Percentiles rank a stretch among this genome's conserved stretches.
Evolutionary conservation across 768 basidiomycete genomes (phyloP).

Genomic region (Psilocybe cyanescens): DNA sequence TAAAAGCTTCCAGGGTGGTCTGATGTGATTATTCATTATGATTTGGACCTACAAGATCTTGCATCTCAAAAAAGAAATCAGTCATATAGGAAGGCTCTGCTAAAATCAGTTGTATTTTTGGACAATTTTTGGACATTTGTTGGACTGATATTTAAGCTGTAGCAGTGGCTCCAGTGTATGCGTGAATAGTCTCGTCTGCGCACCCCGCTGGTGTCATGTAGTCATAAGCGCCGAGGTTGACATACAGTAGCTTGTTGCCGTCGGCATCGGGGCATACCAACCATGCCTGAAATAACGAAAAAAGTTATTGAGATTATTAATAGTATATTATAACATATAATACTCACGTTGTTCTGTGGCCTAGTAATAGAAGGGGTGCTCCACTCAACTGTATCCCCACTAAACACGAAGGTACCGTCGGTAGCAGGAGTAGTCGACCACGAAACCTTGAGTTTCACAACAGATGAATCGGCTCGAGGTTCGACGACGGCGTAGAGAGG

Average conservation of each 20-base stretch:
- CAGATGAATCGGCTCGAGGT: constrained; percentile 45
- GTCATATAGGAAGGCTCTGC: background rate
- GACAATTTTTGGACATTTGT: background rate
- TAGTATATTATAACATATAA: background rate
- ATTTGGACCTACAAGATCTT: background rate
- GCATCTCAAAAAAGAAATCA: background rate
- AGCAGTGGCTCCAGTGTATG: constrained; percentile 56
- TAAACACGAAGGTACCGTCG: constrained; percentile 53
- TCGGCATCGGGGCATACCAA: constrained; percentile 54
- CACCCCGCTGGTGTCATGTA: constrained; percentile 64
- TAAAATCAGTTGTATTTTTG: background rate
- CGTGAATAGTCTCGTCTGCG: constrained; percentile 62
- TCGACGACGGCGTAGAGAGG: constrained; percentile 56
- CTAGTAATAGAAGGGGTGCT: constrained; percentile 49
- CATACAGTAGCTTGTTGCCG: constrained; percentile 47
- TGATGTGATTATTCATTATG: no score
- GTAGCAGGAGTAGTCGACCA: constrained; percentile 55
- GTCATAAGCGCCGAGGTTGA: constrained; percentile 60
- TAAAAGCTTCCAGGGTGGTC: no score
- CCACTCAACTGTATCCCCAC: constrained; percentile 65
- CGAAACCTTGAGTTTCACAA: constrained; percentile 49
- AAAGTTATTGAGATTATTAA: constrained; percentile 1
- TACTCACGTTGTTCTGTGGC: constrained; percentile 53
- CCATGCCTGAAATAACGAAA: constrained; percentile 45
- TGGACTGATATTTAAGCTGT: constrained; percentile 7